These are phyloP conservation scores for Zasmidium citrigriseum DNA, from an alignment of 2,329 filamentous ascomycete genomes.

Conservation along the genomic window DNA sequence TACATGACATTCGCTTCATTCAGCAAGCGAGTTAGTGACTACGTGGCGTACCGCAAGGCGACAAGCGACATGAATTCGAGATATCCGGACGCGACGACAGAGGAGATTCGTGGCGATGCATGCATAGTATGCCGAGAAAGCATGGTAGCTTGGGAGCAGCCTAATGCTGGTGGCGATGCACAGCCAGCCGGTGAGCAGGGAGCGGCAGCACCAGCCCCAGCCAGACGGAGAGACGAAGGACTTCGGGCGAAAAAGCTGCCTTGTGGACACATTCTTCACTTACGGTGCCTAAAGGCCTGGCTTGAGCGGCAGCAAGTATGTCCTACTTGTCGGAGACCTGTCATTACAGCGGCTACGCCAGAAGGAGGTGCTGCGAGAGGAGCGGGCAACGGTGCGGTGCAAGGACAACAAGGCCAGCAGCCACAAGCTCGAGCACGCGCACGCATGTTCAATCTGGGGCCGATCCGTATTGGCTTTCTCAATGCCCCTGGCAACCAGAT, in stretches of 20 bases:
- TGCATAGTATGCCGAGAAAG: constrained; percentile 98
- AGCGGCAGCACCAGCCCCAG: constrained; percentile 37
- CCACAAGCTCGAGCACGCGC: constrained; percentile 40
- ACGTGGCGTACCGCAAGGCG: constrained; percentile 86
- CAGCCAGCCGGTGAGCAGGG: constrained; percentile 30
- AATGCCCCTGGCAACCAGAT: constrained; percentile 52
- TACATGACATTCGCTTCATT: constrained; percentile 94
- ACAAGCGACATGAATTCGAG: constrained; percentile 88
- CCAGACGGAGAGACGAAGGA: constrained; percentile 68
- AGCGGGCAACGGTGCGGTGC: constrained; percentile 10
- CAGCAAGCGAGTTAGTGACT: constrained; percentile 82
- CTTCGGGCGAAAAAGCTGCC: constrained; percentile 92
- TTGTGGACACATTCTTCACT: constrained; percentile 92
- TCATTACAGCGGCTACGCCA: constrained; percentile 42
- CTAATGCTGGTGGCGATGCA: constrained; percentile 41
- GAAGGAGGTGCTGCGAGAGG: constrained; percentile 19
- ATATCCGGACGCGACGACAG: constrained; percentile 86
- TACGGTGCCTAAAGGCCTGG: constrained; percentile 95
- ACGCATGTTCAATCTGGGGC: constrained; percentile 68
- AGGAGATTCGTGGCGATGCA: constrained; percentile 82
- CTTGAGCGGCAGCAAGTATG: constrained; percentile 96
- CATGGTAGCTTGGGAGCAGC: constrained; percentile 77
- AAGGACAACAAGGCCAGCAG: constrained; percentile 34
- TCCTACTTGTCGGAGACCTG: constrained; percentile 86
- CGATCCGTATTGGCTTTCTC: constrained; percentile 70